Conservation (phyloP, 1,284 basidiomycete genomes). For the Irpex sp. region DNA sequence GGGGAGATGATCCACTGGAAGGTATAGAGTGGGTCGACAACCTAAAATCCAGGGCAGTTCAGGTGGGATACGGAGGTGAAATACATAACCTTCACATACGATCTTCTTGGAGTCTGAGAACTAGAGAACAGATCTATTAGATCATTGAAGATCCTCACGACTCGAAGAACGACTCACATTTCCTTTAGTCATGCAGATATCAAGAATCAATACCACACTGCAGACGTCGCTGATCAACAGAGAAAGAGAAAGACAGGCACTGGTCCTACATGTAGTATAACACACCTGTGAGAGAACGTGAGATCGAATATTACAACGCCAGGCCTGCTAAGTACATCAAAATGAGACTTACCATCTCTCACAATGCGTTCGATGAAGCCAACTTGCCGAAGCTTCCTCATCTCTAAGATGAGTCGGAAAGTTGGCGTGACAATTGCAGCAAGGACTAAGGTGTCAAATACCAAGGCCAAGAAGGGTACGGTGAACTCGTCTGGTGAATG, state of each 20-base stretch:
- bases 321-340: too few species aligned
- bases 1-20: background rate
- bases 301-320: background rate
- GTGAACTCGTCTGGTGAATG: background rate
- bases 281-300: background rate
- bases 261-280: too few species aligned
- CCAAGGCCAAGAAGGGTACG: background rate
- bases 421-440: background rate
- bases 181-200: too few species aligned
- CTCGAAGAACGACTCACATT: too few species aligned
- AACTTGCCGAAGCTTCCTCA: background rate
- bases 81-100: too few species aligned
- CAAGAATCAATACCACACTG: too few species aligned
- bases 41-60: background rate
- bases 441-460: background rate
- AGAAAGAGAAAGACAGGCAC: too few species aligned
- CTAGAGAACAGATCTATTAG: too few species aligned
- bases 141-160: too few species aligned
- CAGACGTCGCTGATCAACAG: too few species aligned
- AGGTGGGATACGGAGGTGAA: too few species aligned
- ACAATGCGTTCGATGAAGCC: background rate
- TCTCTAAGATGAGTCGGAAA: background rate
- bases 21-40: background rate
- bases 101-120: too few species aligned
- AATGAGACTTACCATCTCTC: background rate